Evolutionary conservation across 1,284 basidiomycete species (phyloP), one percentile per base, ranked within the genome.

Genomic region (Sanghuangporus sanghuang): DNA sequence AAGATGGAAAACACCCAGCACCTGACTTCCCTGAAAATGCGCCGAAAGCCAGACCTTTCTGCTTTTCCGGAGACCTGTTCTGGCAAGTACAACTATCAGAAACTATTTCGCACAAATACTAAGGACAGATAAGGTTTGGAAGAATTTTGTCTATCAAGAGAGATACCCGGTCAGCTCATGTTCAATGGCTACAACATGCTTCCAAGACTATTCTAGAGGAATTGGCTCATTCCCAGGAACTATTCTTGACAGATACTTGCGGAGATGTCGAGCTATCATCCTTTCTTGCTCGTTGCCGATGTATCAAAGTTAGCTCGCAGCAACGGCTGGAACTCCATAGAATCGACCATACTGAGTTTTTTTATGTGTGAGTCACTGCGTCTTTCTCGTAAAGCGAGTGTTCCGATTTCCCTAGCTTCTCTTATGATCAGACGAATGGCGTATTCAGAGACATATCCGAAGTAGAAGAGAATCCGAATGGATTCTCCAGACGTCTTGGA

Each of bases 101-200:
- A 16, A 42, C 16, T 12, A 12, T 61, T 59, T 23, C 54, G 9
- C 16, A 62, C 49, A 27, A 48, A 67, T 44, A 23, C 18, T 36
- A n/a, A 32, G 32, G 39, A 8, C 27, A 35, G 14, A 52, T 32
- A 60, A 91, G 90, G 87, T 89, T 91, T 71, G 88, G 78, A 0
- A 78, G 77, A 67, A 84, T 92, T 32, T 69, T 86, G 0, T 81
- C 77, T 59, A 80, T 89, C 57, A 72, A 81, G 23, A 70, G 73
- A 27, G 75, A 80, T 39, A 61, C 73, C 0, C 70, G 78, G 61
- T 72, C 67, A 1, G 78, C 80, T 0, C 90, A 92, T 72, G 72
- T 89, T 4, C 86, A 85, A 48, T 92, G 88, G 87, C 82, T 87
- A 38, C 80, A 87, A 57, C 89, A 90, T 68, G 81, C 83, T 0